phyloP scores from a whole-genome alignment of 371 early-diverging fungal genomes.

The Mortierella sp. region DNA sequence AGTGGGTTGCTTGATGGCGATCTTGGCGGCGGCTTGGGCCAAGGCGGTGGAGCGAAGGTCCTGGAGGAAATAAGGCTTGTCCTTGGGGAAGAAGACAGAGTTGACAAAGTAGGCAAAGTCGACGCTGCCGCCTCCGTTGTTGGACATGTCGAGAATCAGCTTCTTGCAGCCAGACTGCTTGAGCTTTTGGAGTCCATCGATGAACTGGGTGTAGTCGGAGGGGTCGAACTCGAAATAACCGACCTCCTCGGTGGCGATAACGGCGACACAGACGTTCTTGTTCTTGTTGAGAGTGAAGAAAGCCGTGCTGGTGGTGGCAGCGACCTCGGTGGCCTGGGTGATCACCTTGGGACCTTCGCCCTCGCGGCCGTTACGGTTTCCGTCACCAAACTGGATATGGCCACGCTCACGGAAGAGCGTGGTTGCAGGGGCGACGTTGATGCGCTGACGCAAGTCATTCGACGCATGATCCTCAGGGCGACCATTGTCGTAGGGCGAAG shows the following conservation, averaged over 20 bases:
- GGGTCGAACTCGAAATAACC: constrained; percentile 39
- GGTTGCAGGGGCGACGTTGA: constrained; percentile 28
- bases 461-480: neutral
- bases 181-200: constrained; percentile 41
- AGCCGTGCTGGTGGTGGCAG: constrained; percentile 36
- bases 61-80: constrained; percentile 49
- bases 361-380: constrained; percentile 34
- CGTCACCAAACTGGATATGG: constrained; percentile 27
- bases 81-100: constrained; percentile 46
- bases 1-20: constrained; percentile 25
- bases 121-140: constrained; percentile 57
- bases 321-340: constrained; percentile 37
- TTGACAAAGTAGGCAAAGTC: constrained; percentile 59
- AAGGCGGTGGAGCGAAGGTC: constrained; percentile 34
- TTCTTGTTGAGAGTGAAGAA: constrained; percentile 40
- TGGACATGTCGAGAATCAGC: constrained; percentile 58
- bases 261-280: constrained; percentile 48
- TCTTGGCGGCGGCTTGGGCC: constrained; percentile 39
- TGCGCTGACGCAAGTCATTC: neutral
- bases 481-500: constrained; percentile 30
- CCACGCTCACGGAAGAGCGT: constrained; percentile 52
- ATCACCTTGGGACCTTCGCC: constrained; percentile 23
- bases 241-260: constrained; percentile 54
- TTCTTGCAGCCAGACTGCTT: constrained; percentile 51
- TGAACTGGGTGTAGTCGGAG: constrained; percentile 48